Conservation (phyloP, 441 rosid species). For the Raphanus hybrid region DNA sequence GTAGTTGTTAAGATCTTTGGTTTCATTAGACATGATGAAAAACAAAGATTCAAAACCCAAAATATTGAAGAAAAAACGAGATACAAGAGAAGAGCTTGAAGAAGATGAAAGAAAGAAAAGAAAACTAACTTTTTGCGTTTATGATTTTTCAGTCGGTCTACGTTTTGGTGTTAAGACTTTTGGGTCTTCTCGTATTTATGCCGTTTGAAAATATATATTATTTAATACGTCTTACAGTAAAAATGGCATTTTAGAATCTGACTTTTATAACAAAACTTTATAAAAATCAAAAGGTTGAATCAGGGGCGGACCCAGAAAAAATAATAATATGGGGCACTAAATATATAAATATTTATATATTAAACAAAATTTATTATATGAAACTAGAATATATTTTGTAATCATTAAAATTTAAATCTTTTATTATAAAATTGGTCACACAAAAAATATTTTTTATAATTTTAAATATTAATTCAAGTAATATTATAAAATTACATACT, state of each 20-base stretch:
- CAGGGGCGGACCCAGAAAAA: too few species aligned
- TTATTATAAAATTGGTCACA: too few species aligned
- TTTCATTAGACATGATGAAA: conserved; percentile 50
- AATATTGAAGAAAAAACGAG: not conserved
- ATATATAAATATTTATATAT: too few species aligned
- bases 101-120: conserved; percentile 18
- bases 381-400: too few species aligned
- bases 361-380: too few species aligned
- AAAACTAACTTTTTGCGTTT: conserved; percentile 29
- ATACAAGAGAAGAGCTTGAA: conserved; percentile 9
- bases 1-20: conserved; percentile 40
- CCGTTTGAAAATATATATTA: conserved; percentile 36
- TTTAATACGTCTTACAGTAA: conserved; percentile 11
- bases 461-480: too few species aligned
- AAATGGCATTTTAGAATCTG: conserved; percentile 17
- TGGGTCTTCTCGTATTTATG: conserved; percentile 41
- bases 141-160: conserved; percentile 39
- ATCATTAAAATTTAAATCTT: too few species aligned
- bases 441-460: too few species aligned
- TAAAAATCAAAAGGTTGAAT: conserved; percentile 15
- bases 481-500: too few species aligned
- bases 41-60: conserved; percentile 3
- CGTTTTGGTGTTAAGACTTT: conserved; percentile 37
- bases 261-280: not conserved
- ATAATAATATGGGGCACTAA: too few species aligned